Evolutionary conservation across 225 moss, liverwort and hornwort genomes (phyloP).

Genomic region (Marchantia paleacea): DNA sequence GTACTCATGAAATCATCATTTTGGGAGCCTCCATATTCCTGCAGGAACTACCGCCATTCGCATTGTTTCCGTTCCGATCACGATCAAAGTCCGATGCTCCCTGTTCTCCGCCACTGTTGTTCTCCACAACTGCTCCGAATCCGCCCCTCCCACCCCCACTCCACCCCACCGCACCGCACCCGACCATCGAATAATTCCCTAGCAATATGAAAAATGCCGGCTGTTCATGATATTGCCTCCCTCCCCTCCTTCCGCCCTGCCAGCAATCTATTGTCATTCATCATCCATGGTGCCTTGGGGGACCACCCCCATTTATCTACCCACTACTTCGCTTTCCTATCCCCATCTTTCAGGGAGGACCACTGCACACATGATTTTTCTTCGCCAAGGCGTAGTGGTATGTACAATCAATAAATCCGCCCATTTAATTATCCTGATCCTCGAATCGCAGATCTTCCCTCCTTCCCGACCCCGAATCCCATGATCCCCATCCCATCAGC

Average conservation of each 20-base stretch:
- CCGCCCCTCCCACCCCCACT: no score
- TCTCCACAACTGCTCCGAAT: slow-evolving; percentile 10
- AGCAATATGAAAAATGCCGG: slow-evolving; percentile 8
- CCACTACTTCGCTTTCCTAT: neutral
- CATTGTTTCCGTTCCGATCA: neutral
- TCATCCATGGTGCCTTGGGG: neutral
- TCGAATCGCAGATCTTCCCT: slow-evolving; percentile 6
- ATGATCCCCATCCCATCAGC: neutral
- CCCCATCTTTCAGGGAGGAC: slow-evolving; percentile 1
- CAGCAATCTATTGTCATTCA: slow-evolving; percentile 9
- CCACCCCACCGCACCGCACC: neutral
- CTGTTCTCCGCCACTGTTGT: neutral
- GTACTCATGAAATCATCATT: slow-evolving; percentile 23
- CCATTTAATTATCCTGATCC: neutral
- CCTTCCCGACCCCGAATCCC: neutral
- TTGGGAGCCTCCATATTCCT: slow-evolving; percentile 13
- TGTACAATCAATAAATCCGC: slow-evolving; percentile 1
- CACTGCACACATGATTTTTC: slow-evolving; percentile 10
- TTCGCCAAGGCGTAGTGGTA: neutral
- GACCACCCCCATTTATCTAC: slow-evolving; percentile 10
- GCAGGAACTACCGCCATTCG: neutral
- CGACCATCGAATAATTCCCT: neutral
- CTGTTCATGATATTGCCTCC: neutral
- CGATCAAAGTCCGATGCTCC: slow-evolving; percentile 1
- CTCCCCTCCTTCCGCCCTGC: neutral